Base-by-base conservation (phyloP, 352 stramenopile genomes). In the Halophytophthora batemanensis region DNA sequence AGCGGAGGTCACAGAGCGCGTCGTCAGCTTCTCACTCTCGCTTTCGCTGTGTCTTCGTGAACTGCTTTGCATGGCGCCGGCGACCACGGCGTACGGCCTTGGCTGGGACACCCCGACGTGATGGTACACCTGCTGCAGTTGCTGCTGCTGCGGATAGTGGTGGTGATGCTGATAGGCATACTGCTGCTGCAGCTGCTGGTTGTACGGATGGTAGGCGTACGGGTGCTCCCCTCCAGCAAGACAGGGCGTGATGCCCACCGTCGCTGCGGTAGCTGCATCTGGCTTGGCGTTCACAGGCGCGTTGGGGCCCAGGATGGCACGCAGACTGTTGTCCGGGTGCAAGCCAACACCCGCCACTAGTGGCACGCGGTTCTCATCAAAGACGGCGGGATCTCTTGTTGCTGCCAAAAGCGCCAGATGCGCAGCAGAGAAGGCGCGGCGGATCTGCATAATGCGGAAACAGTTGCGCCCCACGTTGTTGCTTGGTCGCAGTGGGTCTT, bases 401-500 rank as follows among this genome's bases (percentile, higher is more conserved):
- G 77, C 78, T 0, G 71, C 59, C 60, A 87, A 78, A 10, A 94
- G 58, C 34, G 77, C 82, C 31, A 77, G 64, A 50, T 90, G 83
- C 39, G 80, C 84, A n/a, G 73, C 67, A 11, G 81, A 76, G 25
- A 94, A 89, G 3, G 84, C 79, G 0, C 84, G 77, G 12, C 84
- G 76, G 28, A 96, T 94, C 51, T 95, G 78, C 50, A 83, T 91
- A 61, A 98, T 98, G 39, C 95, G 86, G 62, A 98, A 98, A 40
- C 93, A 93, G 63, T 98, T 98, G 43, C 95, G 74, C 14, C 93
- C 93, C 22, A 98, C 93, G 57, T 98, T 98, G 71, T 98, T 98
- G 48, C 82, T 93, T 8, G 85, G 70, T 21, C 83, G 90, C 15
- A 98, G 62, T 3, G 93, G 95, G 62, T 98, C 95, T 64, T 98